Evolutionary conservation across 2,329 filamentous ascomycete genomes (phyloP), one percentile per base, ranked within the genome.

Genomic region (Hypomyces perniciosus): DNA sequence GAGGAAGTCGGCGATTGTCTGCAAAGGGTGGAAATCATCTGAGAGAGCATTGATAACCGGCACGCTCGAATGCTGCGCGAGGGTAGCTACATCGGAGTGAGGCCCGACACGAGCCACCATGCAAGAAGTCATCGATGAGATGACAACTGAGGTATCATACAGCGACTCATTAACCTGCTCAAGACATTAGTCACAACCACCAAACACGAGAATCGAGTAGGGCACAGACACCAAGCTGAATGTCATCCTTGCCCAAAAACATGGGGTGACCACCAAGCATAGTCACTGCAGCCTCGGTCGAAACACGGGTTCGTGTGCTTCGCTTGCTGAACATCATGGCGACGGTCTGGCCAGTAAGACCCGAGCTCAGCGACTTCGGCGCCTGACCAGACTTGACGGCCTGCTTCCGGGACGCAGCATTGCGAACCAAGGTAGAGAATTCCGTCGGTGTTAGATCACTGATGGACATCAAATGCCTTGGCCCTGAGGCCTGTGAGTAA

Each of bases 301-400:
- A 96, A 31, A 99, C 85, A 55, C 93, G 84, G 9, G 93, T 99
- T 54, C 93, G 83, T 9, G 93, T 99, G 62, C 88, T 95, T 59
- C 91, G 84, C 74, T 99, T 99, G 78, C 80, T 95, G 76, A 99
- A 99, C 78, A 95, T 89, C 84, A 99, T 86, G 58, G 93, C 92
- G 31, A 99, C 81, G 0, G 90, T 91, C 69, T 89, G 83, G 47
- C 89, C 88, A 1, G 79, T 71, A 56, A 99, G 72, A 8, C 80
- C 74, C 38, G 78, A 76, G 48, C 78, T 72, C 49, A 95, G 72
- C 40, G 76, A 72, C 46, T 73, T 67, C 3, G 86, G 81, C 13
- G 61, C 55, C 41, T 59, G 59, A 42, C 82, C 81, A 20, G 82
- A 80, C 68, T 95, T 95, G 73, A 92, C 82, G 50, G 82, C 76